A percentile compares a stretch with the other conserved stretches of the same genome.
phyloP scores from a whole-genome alignment of 805 yeast genomes.

The Pichia membranifaciens region DNA sequence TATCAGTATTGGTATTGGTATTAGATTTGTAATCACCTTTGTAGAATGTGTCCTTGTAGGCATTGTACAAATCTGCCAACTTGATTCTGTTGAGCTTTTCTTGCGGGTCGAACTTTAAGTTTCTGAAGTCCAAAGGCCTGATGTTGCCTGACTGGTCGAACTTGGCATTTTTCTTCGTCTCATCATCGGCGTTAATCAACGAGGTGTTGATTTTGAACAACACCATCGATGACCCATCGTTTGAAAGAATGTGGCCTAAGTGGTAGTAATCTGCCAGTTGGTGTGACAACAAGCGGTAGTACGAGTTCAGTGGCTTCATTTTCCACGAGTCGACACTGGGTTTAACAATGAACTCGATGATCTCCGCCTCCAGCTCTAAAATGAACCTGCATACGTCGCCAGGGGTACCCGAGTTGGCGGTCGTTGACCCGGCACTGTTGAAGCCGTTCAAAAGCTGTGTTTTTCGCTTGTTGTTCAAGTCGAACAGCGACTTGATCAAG shows the following conservation, averaged over 20 bases:
- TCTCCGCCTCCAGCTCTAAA: slow-evolving; percentile 41
- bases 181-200: slow-evolving; percentile 32
- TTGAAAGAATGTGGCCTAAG: slow-evolving; percentile 50
- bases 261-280: slow-evolving; percentile 64
- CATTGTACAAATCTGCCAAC: slow-evolving; percentile 23
- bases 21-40: neutral
- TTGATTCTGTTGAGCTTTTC: slow-evolving; percentile 30
- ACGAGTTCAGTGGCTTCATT: slow-evolving; percentile 58
- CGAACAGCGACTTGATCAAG: slow-evolving; percentile 27
- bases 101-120: slow-evolving; percentile 26
- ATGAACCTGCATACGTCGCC: slow-evolving; percentile 42
- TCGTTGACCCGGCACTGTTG: neutral
- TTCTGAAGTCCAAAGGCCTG: slow-evolving; percentile 28
- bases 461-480: slow-evolving; percentile 21
- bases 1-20: no score
- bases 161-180: slow-evolving; percentile 26
- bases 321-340: slow-evolving; percentile 37
- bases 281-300: slow-evolving; percentile 61
- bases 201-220: slow-evolving; percentile 34
- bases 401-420: neutral
- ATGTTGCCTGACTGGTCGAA: slow-evolving; percentile 30
- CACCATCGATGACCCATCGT: slow-evolving; percentile 45
- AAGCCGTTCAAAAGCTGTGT: slow-evolving; percentile 7
- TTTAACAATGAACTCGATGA: slow-evolving; percentile 39
- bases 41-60: slow-evolving; percentile 3